These are phyloP conservation scores for Fusarium praegraminearum DNA, from an alignment of 2,329 filamentous ascomycete species.

Conservation along the genomic window DNA sequence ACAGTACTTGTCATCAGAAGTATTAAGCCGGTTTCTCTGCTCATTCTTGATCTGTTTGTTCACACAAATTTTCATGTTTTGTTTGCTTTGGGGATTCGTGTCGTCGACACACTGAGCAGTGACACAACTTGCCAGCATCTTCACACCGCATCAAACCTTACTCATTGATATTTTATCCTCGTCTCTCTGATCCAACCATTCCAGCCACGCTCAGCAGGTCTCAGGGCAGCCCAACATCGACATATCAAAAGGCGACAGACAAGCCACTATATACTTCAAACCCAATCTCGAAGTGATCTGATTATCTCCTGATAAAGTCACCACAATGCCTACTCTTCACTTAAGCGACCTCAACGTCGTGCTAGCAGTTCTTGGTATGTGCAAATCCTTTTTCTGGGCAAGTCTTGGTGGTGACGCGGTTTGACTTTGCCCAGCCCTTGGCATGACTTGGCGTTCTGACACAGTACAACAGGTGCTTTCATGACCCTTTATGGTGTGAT, in stretches of 20 bases:
- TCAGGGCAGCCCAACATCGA: not conserved
- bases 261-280: constrained; percentile 14
- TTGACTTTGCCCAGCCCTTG: constrained; percentile 15
- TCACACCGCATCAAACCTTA: not conserved
- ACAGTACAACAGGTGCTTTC: constrained; percentile 55
- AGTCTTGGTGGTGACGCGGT: not conserved
- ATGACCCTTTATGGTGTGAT: constrained; percentile 62
- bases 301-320: not conserved
- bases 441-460: constrained; percentile 24
- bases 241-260: not conserved
- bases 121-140: not conserved
- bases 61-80: constrained; percentile 2
- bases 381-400: not conserved
- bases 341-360: constrained; percentile 67
- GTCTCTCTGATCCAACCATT: not conserved
- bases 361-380: constrained; percentile 58
- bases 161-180: not conserved
- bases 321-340: constrained; percentile 52
- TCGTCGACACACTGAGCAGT: constrained; percentile 1
- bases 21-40: not conserved
- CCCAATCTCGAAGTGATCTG: not conserved
- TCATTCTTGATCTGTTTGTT: not conserved
- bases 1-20: not conserved
- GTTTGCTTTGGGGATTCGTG: not conserved
- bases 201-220: not conserved